Percentiles rank a stretch among this genome's conserved stretches.
These are phyloP conservation scores for Termitomyces sp. DNA, from an alignment of 768 basidiomycete species.

Conservation along the genomic window DNA sequence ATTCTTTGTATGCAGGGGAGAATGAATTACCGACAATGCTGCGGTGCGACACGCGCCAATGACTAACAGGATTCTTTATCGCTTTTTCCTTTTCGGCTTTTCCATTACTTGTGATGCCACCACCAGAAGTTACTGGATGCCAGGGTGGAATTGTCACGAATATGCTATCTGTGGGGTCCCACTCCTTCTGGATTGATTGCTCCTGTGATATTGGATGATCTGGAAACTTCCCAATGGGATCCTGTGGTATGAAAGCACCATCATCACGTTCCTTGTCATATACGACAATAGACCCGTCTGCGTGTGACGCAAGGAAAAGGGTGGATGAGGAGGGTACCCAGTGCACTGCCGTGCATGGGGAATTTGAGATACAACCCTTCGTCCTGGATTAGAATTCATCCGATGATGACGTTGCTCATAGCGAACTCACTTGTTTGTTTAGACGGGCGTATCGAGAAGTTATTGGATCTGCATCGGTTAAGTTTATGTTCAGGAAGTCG, in stretches of 20 bases:
- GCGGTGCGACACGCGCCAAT: conserved; percentile 76
- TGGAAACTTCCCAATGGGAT: conserved; percentile 36
- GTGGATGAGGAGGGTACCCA: conserved; percentile 83
- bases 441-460: conserved; percentile 78
- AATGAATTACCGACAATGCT: conserved; percentile 59
- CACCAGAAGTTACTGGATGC: conserved; percentile 60
- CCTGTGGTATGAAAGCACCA: conserved; percentile 62
- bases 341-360: conserved; percentile 82
- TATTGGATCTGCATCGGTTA: conserved; percentile 58
- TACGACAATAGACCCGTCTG: conserved; percentile 83
- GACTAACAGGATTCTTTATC: conserved; percentile 84
- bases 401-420: background rate
- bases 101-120: conserved; percentile 25
- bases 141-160: conserved; percentile 83
- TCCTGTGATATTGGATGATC: conserved; percentile 24
- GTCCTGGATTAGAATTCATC: background rate
- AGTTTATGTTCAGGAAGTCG: background rate
- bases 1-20: background rate
- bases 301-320: conserved; percentile 82
- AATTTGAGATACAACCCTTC: conserved; percentile 73
- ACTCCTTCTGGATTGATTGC: conserved; percentile 40
- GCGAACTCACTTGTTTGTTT: conserved; percentile 76
- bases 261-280: conserved; percentile 93
- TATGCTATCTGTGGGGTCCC: conserved; percentile 75
- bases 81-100: conserved; percentile 65